Evolutionary conservation across 139 green algal species (phyloP).

Genomic region (Parachlorella kessleri): DNA sequence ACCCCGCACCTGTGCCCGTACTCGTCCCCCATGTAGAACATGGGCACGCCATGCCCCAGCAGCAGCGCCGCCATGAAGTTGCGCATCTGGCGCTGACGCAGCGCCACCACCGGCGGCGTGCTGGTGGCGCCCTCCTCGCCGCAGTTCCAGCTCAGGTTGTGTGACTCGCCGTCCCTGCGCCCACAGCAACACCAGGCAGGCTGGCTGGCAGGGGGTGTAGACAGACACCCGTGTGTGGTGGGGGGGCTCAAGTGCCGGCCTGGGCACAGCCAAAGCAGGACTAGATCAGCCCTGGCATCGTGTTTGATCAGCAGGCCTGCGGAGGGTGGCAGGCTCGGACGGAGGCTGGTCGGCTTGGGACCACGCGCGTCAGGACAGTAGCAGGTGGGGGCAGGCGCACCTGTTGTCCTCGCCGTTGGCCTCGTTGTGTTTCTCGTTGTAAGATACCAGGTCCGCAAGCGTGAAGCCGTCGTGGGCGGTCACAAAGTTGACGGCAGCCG

Average conservation of each 20-base stretch:
- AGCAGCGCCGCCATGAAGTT: constrained; percentile 92
- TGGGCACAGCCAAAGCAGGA: no score
- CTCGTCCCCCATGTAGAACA: constrained; percentile 98
- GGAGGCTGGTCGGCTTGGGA: no score
- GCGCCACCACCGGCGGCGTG: constrained; percentile 45
- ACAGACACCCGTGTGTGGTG: neutral
- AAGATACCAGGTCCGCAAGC: constrained; percentile 90
- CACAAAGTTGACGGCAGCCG: constrained; percentile 95
- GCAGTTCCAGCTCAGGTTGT: constrained; percentile 99
- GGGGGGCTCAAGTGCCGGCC: neutral
- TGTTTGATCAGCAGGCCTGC: no score
- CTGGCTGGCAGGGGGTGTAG: neutral
- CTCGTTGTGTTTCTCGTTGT: constrained; percentile 98
- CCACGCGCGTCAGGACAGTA: no score
- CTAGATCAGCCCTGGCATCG: no score
- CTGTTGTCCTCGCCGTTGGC: constrained; percentile 88
- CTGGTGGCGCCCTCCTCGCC: constrained; percentile 83
- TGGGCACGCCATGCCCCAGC: constrained; percentile 91
- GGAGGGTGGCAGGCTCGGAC: no score
- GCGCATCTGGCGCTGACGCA: constrained; percentile 70
- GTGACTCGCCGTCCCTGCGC: constrained; percentile 85
- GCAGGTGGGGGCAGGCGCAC: neutral
- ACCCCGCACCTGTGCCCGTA: constrained; percentile 78
- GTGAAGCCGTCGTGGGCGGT: constrained; percentile 98
- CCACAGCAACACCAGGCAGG: neutral